Evolutionary conservation across 2,329 filamentous ascomycete genomes (phyloP).

Genomic region (Passalora sequoiae): DNA sequence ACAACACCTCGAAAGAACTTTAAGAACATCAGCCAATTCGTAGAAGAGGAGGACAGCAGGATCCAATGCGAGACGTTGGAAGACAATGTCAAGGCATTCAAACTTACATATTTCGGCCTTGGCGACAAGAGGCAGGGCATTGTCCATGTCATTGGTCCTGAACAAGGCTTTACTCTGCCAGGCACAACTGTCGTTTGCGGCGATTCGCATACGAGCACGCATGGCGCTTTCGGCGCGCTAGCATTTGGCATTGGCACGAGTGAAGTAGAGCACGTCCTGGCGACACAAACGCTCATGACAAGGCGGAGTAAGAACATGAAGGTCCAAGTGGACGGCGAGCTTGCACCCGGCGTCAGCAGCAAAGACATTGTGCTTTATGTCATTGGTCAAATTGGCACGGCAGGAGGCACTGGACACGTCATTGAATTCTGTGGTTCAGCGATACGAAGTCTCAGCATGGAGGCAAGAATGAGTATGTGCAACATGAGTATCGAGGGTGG

Average conservation of each 20-base stretch:
- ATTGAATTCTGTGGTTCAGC: constrained; percentile 97
- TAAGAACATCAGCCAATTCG: constrained; percentile 90
- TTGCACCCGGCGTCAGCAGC: constrained; percentile 85
- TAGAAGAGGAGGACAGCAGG: constrained; percentile 88
- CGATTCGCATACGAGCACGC: constrained; percentile 96
- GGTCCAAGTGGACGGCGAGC: constrained; percentile 86
- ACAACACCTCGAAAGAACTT: constrained; percentile 85
- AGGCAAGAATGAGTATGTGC: constrained; percentile 98
- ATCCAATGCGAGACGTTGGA: constrained; percentile 93
- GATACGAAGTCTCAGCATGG: constrained; percentile 84
- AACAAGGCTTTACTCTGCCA: constrained; percentile 96
- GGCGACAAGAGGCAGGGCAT: constrained; percentile 96
- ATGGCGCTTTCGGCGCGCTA: constrained; percentile 90
- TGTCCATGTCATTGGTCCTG: constrained; percentile 95
- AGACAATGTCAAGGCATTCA: constrained; percentile 95
- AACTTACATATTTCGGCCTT: constrained; percentile 93
- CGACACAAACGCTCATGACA: constrained; percentile 91
- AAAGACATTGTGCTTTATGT: constrained; percentile 93
- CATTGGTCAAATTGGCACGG: constrained; percentile 90
- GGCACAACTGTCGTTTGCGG: constrained; percentile 96
- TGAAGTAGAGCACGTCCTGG: constrained; percentile 96
- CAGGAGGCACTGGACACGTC: constrained; percentile 87
- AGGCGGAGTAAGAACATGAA: constrained; percentile 98
- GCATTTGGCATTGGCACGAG: constrained; percentile 97
- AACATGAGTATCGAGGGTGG: constrained; percentile 99